Evolutionary conservation across 371 early-diverging fungal species (phyloP).

Genomic region (Circinella umbellata): DNA sequence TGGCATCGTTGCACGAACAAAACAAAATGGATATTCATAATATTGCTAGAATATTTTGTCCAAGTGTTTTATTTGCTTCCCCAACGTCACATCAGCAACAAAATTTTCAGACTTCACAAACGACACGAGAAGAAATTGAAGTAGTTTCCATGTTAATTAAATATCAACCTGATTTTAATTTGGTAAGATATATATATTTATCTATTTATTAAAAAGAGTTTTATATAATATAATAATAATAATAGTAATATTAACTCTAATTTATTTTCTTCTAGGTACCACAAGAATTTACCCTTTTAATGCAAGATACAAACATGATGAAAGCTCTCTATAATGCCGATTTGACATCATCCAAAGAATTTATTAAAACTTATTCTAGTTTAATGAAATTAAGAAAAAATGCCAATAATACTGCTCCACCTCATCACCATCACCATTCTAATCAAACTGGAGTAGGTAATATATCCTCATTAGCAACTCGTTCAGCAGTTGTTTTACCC

Average conservation of each 20-base stretch:
- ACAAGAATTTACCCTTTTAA: slow-evolving; percentile 17
- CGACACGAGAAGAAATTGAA: slow-evolving; percentile 69
- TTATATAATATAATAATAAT: not conserved
- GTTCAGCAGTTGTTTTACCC: slow-evolving; percentile 13
- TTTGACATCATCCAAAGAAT: slow-evolving; percentile 31
- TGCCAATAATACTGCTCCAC: not conserved
- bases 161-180: slow-evolving; percentile 72
- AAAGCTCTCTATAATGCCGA: slow-evolving; percentile 25
- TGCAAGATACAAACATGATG: slow-evolving; percentile 30
- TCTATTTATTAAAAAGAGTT: not conserved
- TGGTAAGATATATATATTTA: slow-evolving; percentile 37
- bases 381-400: slow-evolving; percentile 28
- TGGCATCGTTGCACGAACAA: slow-evolving; percentile 70
- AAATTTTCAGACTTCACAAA: slow-evolving; percentile 22
- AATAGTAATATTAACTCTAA: too few species aligned
- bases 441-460: not conserved
- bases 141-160: slow-evolving; percentile 74
- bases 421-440: not conserved
- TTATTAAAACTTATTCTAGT: slow-evolving; percentile 20
- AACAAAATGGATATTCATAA: slow-evolving; percentile 92
- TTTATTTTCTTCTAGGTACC: slow-evolving; percentile 21
- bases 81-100: slow-evolving; percentile 67
- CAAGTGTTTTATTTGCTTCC: slow-evolving; percentile 83
- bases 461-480: slow-evolving; percentile 12
- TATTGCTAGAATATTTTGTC: slow-evolving; percentile 90